phyloP scores from a whole-genome alignment of 345 rosid species.

The Dipteronia dyeriana region DNA sequence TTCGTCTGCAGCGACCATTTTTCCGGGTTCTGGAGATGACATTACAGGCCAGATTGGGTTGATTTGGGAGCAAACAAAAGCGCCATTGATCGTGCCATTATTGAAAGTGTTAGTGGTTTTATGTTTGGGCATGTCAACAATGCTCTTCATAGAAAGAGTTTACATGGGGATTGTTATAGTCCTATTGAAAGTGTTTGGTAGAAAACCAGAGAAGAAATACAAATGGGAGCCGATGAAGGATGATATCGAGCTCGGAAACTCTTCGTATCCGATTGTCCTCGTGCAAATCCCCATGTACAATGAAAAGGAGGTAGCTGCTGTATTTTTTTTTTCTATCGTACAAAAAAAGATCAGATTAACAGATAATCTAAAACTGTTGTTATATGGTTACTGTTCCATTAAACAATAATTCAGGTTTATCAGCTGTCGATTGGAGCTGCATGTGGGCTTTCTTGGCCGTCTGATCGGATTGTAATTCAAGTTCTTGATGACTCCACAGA shows the following conservation, averaged over 20 bases:
- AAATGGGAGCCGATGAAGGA: slow-evolving; percentile 63
- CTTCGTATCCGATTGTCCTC: slow-evolving; percentile 55
- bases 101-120: slow-evolving; percentile 42
- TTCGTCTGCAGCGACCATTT: slow-evolving; percentile 9
- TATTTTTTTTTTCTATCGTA: too few species aligned
- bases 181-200: slow-evolving; percentile 42
- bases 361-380: too few species aligned
- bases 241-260: slow-evolving; percentile 58
- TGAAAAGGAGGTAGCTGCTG: slow-evolving; percentile 61
- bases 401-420: slow-evolving; percentile 48
- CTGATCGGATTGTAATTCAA: slow-evolving; percentile 78
- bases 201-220: slow-evolving; percentile 53
- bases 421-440: slow-evolving; percentile 86
- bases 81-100: slow-evolving; percentile 57
- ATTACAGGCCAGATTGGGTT: slow-evolving; percentile 29
- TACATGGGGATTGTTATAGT: slow-evolving; percentile 58
- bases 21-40: slow-evolving; percentile 15
- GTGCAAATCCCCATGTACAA: slow-evolving; percentile 81
- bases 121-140: slow-evolving; percentile 58
- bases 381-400: not conserved
- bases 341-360: not conserved
- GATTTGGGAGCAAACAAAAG: slow-evolving; percentile 56
- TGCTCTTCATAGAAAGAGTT: slow-evolving; percentile 61
- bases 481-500: slow-evolving; percentile 92
- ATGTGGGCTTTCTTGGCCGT: slow-evolving; percentile 87